phyloP scores from a whole-genome alignment of 345 rosid genomes.

The Atalantia buxifolia region DNA sequence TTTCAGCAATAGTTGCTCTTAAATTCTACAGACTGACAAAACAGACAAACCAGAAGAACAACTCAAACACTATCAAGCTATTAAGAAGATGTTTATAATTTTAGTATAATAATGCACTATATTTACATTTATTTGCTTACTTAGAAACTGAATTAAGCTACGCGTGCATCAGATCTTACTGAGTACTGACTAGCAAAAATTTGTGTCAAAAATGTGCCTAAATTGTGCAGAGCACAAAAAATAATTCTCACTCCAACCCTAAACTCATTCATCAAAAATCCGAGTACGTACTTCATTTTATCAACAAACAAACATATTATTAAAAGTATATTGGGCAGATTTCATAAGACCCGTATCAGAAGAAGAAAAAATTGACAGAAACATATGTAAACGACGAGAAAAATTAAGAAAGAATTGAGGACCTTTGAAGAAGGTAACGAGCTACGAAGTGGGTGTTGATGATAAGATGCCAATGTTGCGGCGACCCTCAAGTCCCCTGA shows the following conservation, averaged over 20 bases:
- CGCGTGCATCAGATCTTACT: not conserved
- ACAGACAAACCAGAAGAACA: not conserved
- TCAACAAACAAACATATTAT: slow-evolving; percentile 6
- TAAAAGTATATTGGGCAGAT: not conserved
- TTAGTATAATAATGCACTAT: too few relatives aligned
- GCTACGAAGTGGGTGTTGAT: slow-evolving; percentile 39
- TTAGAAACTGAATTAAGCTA: not conserved
- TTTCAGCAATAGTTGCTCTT: not conserved
- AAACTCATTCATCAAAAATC: not conserved
- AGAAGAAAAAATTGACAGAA: not conserved
- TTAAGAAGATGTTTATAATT: not conserved
- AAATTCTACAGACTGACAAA: not conserved
- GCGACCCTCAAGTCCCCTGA: slow-evolving; percentile 69
- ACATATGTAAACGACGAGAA: not conserved
- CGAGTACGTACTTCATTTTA: slow-evolving; percentile 7
- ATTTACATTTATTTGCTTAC: not conserved
- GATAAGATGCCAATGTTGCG: slow-evolving; percentile 55
- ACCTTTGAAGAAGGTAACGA: slow-evolving; percentile 65
- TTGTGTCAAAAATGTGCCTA: not conserved
- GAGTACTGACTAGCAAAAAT: not conserved
- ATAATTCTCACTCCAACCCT: not conserved
- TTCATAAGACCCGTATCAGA: slow-evolving; percentile 1
- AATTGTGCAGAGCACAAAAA: not conserved
- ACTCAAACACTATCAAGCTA: not conserved
- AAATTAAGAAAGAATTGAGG: not conserved